A percentile compares a stretch with the other conserved stretches of the same genome.
These are phyloP conservation scores for Euryodendron excelsum DNA, from an alignment of 148 eudicot species.

Conservation along the genomic window DNA sequence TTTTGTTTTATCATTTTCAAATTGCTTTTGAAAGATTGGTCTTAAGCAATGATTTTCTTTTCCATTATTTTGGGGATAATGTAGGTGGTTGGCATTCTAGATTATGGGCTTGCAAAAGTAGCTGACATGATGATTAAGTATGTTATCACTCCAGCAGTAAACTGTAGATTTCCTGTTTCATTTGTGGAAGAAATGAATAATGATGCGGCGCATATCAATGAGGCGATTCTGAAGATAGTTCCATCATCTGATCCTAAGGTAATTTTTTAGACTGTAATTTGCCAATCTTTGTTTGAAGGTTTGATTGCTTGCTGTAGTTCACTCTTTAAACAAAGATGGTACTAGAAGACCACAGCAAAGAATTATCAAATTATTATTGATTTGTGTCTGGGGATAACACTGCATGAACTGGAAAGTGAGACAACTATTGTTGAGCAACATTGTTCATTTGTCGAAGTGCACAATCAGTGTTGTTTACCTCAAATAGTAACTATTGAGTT, in stretches of 20 bases:
- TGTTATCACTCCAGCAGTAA: slow-evolving; percentile 56
- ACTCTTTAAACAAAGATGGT: too few relatives aligned
- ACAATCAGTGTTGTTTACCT: neutral
- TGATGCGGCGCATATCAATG: slow-evolving; percentile 30
- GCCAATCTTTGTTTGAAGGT: neutral
- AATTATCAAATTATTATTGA: neutral
- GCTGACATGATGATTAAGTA: slow-evolving; percentile 79
- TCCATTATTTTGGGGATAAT: slow-evolving; percentile 10
- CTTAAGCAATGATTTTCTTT: neutral
- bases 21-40: slow-evolving; percentile 4
- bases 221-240: slow-evolving; percentile 56
- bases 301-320: neutral
- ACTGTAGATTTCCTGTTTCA: slow-evolving; percentile 35
- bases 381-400: too few relatives aligned
- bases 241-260: slow-evolving; percentile 54
- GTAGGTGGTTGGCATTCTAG: slow-evolving; percentile 72
- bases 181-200: slow-evolving; percentile 46
- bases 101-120: slow-evolving; percentile 79
- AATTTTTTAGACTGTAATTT: neutral
- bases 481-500: too few relatives aligned
- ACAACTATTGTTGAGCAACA: too few relatives aligned
- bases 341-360: neutral
- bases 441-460: neutral
- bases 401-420: too few relatives aligned
- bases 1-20: neutral